Evolutionary conservation across 257 asterid genomes (phyloP).

Genomic region (Solanum chmielewskii): DNA sequence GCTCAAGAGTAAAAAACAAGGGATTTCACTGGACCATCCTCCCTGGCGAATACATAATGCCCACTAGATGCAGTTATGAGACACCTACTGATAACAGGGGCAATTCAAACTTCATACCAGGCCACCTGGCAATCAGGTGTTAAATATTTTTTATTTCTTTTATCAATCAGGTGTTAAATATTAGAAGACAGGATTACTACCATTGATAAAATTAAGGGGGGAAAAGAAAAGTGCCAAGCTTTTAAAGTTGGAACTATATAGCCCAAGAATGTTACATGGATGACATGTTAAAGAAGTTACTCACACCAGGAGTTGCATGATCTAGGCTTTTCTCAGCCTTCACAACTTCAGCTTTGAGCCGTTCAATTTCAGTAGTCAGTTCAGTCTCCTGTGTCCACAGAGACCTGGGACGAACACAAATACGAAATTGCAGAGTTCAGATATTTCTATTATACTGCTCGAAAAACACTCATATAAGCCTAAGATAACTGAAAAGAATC

Average conservation of each 20-base stretch:
- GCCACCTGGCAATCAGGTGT: background rate
- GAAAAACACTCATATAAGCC: background rate
- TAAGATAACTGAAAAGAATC: slow-evolving; percentile 9
- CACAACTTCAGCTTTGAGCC: slow-evolving; percentile 70
- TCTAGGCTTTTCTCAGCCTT: slow-evolving; percentile 97
- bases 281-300: slow-evolving; percentile 11
- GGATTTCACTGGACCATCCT: background rate
- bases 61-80: background rate
- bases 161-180: background rate
- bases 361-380: slow-evolving; percentile 65
- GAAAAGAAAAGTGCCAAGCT: background rate
- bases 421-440: slow-evolving; percentile 10
- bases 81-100: background rate
- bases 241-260: background rate
- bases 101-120: background rate
- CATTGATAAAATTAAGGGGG: background rate
- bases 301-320: slow-evolving; percentile 96
- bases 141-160: background rate
- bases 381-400: slow-evolving; percentile 83
- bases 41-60: background rate
- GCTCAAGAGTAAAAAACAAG: background rate
- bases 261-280: background rate
- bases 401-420: slow-evolving; percentile 32
- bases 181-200: background rate
- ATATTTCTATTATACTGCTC: background rate